Evolutionary conservation across 139 green algal genomes (phyloP).

Genomic region (Coelastrella sp.): DNA sequence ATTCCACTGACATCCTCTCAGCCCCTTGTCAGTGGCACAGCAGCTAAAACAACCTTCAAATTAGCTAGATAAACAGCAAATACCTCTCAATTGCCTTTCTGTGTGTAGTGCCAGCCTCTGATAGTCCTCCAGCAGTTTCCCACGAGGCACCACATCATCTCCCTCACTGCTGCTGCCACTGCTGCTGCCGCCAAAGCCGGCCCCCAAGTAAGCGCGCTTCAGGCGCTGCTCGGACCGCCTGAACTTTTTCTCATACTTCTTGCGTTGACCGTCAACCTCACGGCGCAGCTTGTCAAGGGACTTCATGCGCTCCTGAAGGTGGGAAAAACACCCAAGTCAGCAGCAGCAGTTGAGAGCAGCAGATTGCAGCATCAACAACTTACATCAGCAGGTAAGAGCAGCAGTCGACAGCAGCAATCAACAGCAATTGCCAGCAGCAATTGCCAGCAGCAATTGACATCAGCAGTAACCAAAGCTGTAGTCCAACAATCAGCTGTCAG

Average conservation of each 20-base stretch:
- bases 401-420: background rate
- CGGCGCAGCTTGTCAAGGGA: constrained; percentile 76
- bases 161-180: constrained; percentile 6
- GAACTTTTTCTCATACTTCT: constrained; percentile 48
- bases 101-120: constrained; percentile 70
- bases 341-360: background rate
- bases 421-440: background rate
- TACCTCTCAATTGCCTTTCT: constrained; percentile 82
- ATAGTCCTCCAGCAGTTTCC: constrained; percentile 56
- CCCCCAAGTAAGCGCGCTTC: constrained; percentile 25
- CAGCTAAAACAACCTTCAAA: too few species aligned
- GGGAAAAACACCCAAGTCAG: background rate
- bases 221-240: constrained; percentile 7
- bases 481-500: background rate
- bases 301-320: constrained; percentile 72
- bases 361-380: background rate
- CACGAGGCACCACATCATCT: constrained; percentile 11
- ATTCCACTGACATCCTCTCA: background rate
- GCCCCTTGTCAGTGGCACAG: too few species aligned
- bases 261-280: constrained; percentile 79
- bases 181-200: constrained; percentile 39
- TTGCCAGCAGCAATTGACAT: background rate
- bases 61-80: background rate
- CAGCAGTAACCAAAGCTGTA: background rate
- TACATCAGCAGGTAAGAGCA: too few species aligned